phyloP scores from a whole-genome alignment of 441 rosid species.

The Corymbia calophylla region DNA sequence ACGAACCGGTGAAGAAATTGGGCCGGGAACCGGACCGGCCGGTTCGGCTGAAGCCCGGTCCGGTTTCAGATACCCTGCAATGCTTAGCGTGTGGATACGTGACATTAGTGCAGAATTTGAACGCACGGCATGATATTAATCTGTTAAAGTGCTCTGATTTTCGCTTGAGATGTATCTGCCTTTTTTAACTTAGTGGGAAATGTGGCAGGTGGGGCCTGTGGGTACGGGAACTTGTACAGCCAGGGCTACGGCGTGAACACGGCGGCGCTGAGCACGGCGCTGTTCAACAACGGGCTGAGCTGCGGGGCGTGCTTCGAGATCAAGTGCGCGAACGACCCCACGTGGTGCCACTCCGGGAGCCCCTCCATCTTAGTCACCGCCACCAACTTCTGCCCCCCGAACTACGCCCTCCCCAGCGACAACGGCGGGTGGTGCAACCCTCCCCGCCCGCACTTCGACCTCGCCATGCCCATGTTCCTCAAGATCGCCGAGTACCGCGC shows the following conservation, averaged over 20 bases:
- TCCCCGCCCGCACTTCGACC: conserved; percentile 15
- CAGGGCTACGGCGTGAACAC: conserved; percentile 18
- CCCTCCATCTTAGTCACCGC: conserved; percentile 12
- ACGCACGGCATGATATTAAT: neutral
- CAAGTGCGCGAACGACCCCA: conserved; percentile 10
- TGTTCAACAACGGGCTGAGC: conserved; percentile 14
- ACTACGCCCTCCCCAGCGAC: conserved; percentile 11
- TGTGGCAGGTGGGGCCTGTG: conserved; percentile 10
- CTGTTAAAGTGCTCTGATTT: neutral
- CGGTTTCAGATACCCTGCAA: neutral
- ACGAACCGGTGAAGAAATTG: neutral
- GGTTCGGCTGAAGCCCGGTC: neutral
- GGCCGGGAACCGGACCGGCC: neutral
- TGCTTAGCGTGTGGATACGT: neutral
- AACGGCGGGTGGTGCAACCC: conserved; percentile 21
- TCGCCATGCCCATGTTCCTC: conserved; percentile 21
- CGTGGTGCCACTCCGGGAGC: conserved; percentile 15
- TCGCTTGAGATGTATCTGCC: neutral
- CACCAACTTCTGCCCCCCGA: conserved; percentile 16
- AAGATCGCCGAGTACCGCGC: conserved; percentile 17
- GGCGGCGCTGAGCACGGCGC: conserved; percentile 16
- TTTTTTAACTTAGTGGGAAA: neutral
- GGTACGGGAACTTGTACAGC: conserved; percentile 16
- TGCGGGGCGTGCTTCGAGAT: conserved; percentile 17
- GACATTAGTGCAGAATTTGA: neutral